These are phyloP conservation scores for Lipomyces yamanashiensis DNA, from an alignment of 805 yeast genomes.

Conservation along the genomic window DNA sequence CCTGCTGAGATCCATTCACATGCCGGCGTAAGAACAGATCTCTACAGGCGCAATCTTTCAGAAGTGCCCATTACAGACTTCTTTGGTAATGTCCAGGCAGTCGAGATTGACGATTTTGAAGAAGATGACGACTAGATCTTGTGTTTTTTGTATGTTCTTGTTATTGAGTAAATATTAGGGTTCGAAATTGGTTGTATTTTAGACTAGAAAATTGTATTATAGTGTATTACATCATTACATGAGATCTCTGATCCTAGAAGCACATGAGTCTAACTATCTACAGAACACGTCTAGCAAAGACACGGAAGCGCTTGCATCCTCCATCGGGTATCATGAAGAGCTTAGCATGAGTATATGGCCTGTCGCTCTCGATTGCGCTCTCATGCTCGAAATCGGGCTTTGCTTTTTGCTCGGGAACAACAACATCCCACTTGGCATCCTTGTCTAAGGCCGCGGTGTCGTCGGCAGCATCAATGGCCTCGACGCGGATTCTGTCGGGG, in stretches of 20 bases:
- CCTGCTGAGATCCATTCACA: constrained; percentile 85
- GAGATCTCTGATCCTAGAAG: not conserved
- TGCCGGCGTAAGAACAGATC: constrained; percentile 89
- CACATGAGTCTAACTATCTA: not conserved
- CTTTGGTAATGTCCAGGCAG: constrained; percentile 59
- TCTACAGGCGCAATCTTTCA: constrained; percentile 65
- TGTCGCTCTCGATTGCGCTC: constrained; percentile 45
- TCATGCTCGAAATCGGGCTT: constrained; percentile 83
- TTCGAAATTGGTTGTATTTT: not conserved
- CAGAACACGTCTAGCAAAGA: constrained; percentile 58
- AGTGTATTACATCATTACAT: not conserved
- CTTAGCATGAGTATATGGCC: constrained; percentile 68
- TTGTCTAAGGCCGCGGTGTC: constrained; percentile 48
- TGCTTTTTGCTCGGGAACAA: constrained; percentile 74
- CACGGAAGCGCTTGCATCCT: constrained; percentile 89
- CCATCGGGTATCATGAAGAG: constrained; percentile 93
- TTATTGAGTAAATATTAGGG: not conserved
- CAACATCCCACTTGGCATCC: constrained; percentile 60
- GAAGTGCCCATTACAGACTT: constrained; percentile 87
- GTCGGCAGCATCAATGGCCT: constrained; percentile 55
- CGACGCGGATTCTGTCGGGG: constrained; percentile 79
- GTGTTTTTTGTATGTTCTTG: not conserved
- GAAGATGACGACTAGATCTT: constrained; percentile 16
- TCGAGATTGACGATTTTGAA: constrained; percentile 34
- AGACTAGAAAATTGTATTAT: not conserved